Percentiles rank a stretch among this genome's conserved stretches.
Evolutionary conservation across 495 filamentous ascomycete genomes (phyloP).

Genomic region (Cryomyces minteri): DNA sequence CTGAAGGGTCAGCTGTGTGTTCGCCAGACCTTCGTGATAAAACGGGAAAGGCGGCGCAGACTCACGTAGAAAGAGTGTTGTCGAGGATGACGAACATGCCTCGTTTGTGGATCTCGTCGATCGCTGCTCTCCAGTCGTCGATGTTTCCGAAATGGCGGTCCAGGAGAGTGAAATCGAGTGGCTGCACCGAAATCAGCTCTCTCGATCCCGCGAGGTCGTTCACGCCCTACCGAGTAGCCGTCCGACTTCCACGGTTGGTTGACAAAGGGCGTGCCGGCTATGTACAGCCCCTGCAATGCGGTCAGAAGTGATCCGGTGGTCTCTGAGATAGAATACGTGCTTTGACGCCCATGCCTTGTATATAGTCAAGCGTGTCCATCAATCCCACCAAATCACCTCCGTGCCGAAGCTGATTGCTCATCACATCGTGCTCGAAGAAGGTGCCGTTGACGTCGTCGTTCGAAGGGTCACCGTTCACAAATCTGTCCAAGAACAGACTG

Average conservation of each 20-base stretch:
- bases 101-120: slow-evolving; percentile 43
- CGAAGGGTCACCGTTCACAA: slow-evolving; percentile 48
- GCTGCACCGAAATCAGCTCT: no score
- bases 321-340: slow-evolving; percentile 20
- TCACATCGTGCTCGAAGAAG: slow-evolving; percentile 45
- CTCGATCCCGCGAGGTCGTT: no score
- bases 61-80: slow-evolving; percentile 51
- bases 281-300: no score
- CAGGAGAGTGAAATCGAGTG: slow-evolving; percentile 47
- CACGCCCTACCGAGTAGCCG: slow-evolving; percentile 11
- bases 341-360: slow-evolving; percentile 60
- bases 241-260: no score
- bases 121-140: slow-evolving; percentile 38
- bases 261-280: no score
- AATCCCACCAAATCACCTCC: slow-evolving; percentile 49
- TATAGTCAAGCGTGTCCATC: slow-evolving; percentile 47
- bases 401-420: slow-evolving; percentile 50
- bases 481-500: slow-evolving; percentile 47
- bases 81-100: slow-evolving; percentile 54
- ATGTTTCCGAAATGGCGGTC: slow-evolving; percentile 50
- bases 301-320: no score
- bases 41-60: no score
- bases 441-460: slow-evolving; percentile 55
- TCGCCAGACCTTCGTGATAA: no score
- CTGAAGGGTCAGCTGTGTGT: slow-evolving; percentile 28